Percentiles rank a stretch among this genome's conserved stretches.
Conservation (phyloP, 192 early-diverging fungal genomes). For the Gaertneriomyces sp. region DNA sequence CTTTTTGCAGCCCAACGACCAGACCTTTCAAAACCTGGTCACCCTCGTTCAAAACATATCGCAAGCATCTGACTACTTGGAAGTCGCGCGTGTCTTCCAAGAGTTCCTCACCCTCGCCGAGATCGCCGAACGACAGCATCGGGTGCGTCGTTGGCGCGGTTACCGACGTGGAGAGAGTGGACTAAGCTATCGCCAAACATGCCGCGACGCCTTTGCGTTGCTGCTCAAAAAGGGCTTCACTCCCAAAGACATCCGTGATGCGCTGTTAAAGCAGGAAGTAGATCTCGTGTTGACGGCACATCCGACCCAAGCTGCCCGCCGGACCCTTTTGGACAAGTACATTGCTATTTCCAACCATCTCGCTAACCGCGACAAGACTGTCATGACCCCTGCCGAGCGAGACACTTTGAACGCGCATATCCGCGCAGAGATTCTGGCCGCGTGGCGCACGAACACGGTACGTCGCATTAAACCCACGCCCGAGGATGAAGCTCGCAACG, state of each 20-base stretch:
- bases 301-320: slow-evolving; percentile 34
- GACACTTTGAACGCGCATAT: slow-evolving; percentile 11
- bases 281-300: slow-evolving; percentile 35
- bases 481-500: slow-evolving; percentile 37
- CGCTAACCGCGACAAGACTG: slow-evolving; percentile 21
- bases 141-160: slow-evolving; percentile 35
- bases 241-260: slow-evolving; percentile 24
- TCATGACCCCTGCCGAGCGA: slow-evolving; percentile 34
- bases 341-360: slow-evolving; percentile 29
- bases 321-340: slow-evolving; percentile 34
- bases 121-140: slow-evolving; percentile 38
- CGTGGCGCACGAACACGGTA: slow-evolving; percentile 37
- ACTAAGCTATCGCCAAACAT: slow-evolving; percentile 31
- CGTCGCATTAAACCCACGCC: slow-evolving; percentile 35
- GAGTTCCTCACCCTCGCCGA: slow-evolving; percentile 35
- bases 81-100: slow-evolving; percentile 32
- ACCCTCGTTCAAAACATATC: slow-evolving; percentile 8
- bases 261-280: slow-evolving; percentile 25
- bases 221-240: slow-evolving; percentile 29
- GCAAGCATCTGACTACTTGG: slow-evolving; percentile 15
- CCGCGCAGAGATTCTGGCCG: slow-evolving; percentile 24
- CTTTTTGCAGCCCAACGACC: slow-evolving; percentile 10
- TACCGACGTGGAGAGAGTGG: slow-evolving; percentile 32
- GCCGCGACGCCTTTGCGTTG: slow-evolving; percentile 28
- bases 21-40: slow-evolving; percentile 24